Evolutionary conservation across 805 yeast species (phyloP), one percentile per base, ranked within the genome.

Genomic region (Yamadazyma tumulicola): DNA sequence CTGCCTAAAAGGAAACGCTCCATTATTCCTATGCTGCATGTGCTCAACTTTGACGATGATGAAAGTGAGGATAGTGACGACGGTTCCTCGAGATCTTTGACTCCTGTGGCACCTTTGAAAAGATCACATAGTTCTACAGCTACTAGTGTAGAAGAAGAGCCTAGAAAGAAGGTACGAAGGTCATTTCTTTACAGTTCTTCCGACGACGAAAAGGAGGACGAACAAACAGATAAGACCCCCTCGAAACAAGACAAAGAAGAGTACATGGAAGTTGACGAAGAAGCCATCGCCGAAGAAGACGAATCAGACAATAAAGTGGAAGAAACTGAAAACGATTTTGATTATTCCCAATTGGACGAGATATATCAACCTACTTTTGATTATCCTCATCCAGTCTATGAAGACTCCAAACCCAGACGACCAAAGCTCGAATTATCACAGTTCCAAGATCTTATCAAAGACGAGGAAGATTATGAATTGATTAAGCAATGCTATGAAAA

Each of bases 381-480:
- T 1, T 37, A 43, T 4, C 87, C 91, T 1, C 42, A 52, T 10
- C 71, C 87, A 0, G 87, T 82, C 2, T 77, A 65, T 37, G 71
- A 59, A 24, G 69, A 70, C 10, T 59, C 57, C 24, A 51, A 57
- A 3, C 41, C 42, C 10, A 43, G 43, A 4, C 31, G 51, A 2
- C 53, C 48, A 21, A 35, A 45, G 4, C 47, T 61, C 18, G 77
- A 74, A 29, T 48, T 87, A 15, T 63, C 60, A 4, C 64, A 65
- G 13, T 43, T 85, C 3, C 83, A 81, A 42, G 51, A 55, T 2
- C 37, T 77, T 2, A 58, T 88, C 5, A 77, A 75, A 46, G 96
- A 88, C 50, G 77, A 75, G 1, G 96, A 89, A 53, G 97, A 88
- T 55, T 59, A 79, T 31, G 54, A 51, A 23, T 51, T 82, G 12